Evolutionary conservation across 2,329 filamentous ascomycete genomes (phyloP).

Genomic region (Chaetothyriales sp.): DNA sequence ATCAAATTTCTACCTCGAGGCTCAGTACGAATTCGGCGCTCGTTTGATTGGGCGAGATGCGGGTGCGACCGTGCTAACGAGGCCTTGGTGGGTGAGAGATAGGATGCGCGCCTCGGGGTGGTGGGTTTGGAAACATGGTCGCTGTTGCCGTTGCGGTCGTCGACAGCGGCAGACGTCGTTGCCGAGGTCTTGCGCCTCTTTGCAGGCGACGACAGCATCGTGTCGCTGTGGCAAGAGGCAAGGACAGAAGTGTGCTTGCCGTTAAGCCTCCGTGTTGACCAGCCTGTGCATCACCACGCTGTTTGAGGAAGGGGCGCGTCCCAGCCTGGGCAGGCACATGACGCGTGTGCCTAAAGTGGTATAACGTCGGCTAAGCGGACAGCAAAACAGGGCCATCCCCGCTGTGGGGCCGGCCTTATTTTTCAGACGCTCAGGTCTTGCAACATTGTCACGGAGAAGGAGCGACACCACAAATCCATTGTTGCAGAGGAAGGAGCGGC

Average conservation of each 20-base stretch:
- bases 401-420: no score
- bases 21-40: slow-evolving; percentile 2
- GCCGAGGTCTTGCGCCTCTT: slow-evolving; percentile 9
- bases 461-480: no score
- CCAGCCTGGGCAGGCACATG: background rate
- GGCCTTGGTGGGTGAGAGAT: slow-evolving; percentile 18
- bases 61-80: slow-evolving; percentile 19
- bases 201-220: slow-evolving; percentile 8
- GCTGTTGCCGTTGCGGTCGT: background rate
- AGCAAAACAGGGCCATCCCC: no score
- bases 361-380: no score
- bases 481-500: no score
- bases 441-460: no score
- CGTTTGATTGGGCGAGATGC: slow-evolving; percentile 7
- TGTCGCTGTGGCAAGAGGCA: background rate
- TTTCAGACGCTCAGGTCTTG: no score
- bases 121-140: slow-evolving; percentile 1
- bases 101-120: slow-evolving; percentile 16
- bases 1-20: slow-evolving; percentile 7
- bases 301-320: no score
- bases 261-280: no score
- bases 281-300: no score
- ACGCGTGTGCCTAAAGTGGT: background rate
- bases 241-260: background rate
- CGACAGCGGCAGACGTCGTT: background rate